phyloP scores from a whole-genome alignment of 129 eudicot genomes.

The Pulicaria dysenterica region DNA sequence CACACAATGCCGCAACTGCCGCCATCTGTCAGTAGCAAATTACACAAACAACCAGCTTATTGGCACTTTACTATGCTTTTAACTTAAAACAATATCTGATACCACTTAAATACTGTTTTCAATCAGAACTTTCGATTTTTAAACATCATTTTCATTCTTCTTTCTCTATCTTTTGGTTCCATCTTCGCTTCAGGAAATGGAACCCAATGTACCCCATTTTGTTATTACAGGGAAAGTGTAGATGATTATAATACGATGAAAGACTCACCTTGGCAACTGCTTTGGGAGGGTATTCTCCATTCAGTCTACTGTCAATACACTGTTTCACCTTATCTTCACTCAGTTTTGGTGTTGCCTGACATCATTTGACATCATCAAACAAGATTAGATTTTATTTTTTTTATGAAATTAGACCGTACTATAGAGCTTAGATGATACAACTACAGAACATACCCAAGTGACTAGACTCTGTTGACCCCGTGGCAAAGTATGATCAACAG shows the following conservation, averaged over 20 bases:
- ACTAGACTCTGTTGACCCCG: conserved; percentile 81
- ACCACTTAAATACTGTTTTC: too few species aligned
- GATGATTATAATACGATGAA: too few species aligned
- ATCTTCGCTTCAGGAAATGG: too few species aligned
- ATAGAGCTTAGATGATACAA: neutral
- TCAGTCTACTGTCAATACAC: conserved; percentile 66
- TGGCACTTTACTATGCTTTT: too few species aligned
- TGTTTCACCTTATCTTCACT: conserved; percentile 78
- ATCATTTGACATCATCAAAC: too few species aligned
- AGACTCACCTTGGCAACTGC: conserved; percentile 66
- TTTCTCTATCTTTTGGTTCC: too few species aligned
- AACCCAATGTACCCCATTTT: too few species aligned
- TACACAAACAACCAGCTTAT: neutral
- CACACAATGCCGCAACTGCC: conserved; percentile 77
- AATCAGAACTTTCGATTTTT: neutral
- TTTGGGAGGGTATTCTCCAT: conserved; percentile 69
- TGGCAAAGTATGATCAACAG: conserved; percentile 78
- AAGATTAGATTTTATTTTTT: too few species aligned
- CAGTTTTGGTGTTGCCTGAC: conserved; percentile 82
- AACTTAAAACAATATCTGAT: too few species aligned
- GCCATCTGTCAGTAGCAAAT: conserved; percentile 34
- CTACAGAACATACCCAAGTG: conserved; percentile 54
- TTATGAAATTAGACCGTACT: neutral
- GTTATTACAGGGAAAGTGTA: too few species aligned
- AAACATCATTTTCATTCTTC: too few species aligned